phyloP scores from a whole-genome alignment of 2,329 filamentous ascomycete genomes.

The Exophiala sp. region DNA sequence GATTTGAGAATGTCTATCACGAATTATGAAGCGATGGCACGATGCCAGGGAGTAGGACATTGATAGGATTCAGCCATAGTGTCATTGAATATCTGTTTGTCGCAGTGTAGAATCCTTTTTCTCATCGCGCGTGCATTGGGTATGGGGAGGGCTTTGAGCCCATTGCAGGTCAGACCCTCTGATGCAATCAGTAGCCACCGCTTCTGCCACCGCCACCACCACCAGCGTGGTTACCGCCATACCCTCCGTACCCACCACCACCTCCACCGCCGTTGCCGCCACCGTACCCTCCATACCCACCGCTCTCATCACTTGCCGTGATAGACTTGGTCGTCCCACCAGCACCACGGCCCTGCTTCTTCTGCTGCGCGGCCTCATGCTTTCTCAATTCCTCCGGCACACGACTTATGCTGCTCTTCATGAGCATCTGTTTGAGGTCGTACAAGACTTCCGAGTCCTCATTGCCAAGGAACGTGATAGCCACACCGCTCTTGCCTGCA shows the following conservation, averaged over 20 bases:
- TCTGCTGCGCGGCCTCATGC: conserved; percentile 88
- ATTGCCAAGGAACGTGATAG: conserved; percentile 89
- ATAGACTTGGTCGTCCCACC: conserved; percentile 36
- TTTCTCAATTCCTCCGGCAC: conserved; percentile 88
- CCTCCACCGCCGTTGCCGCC: conserved; percentile 11
- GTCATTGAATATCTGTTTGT: no score
- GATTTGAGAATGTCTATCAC: conserved; percentile 10
- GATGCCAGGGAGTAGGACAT: not conserved
- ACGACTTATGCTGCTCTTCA: conserved; percentile 80
- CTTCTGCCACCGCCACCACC: no score
- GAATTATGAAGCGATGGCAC: not conserved
- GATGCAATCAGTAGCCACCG: not conserved
- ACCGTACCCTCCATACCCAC: conserved; percentile 22
- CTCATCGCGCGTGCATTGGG: no score
- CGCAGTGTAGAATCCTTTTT: no score
- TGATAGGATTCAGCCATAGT: not conserved
- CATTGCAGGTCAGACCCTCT: not conserved
- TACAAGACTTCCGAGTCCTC: conserved; percentile 87
- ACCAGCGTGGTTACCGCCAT: no score
- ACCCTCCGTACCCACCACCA: conserved; percentile 1
- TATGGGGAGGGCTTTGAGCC: not conserved
- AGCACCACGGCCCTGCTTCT: conserved; percentile 51
- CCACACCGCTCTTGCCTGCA: conserved; percentile 93
- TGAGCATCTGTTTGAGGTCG: conserved; percentile 92
- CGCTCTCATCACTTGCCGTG: conserved; percentile 21